Evolutionary conservation across 2,329 filamentous ascomycete genomes (phyloP).

Genomic region (Aspergillus candidus): DNA sequence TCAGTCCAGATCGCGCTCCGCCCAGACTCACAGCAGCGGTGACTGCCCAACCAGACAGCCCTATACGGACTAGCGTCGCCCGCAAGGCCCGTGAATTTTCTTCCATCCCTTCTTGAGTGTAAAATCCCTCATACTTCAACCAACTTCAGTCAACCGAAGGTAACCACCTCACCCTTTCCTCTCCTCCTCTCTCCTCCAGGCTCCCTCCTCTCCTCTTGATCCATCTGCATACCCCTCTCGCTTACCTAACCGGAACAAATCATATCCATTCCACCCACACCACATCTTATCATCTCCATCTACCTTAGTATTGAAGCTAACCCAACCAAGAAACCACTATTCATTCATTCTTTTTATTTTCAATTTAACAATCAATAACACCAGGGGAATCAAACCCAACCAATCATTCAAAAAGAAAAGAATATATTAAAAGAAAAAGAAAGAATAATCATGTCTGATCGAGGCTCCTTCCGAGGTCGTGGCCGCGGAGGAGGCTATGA

Average conservation of each 20-base stretch:
- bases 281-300: slow-evolving; percentile 5
- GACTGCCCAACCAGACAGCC: too few relatives aligned
- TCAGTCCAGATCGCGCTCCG: too few relatives aligned
- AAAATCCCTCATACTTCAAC: slow-evolving; percentile 22
- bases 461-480: slow-evolving; percentile 51
- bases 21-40: too few relatives aligned
- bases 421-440: not conserved
- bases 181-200: slow-evolving; percentile 1
- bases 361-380: slow-evolving; percentile 1
- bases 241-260: slow-evolving; percentile 8
- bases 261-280: not conserved
- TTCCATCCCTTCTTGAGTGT: slow-evolving; percentile 1
- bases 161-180: slow-evolving; percentile 2
- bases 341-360: not conserved
- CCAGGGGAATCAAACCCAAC: not conserved
- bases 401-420: slow-evolving; percentile 1
- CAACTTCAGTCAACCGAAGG: slow-evolving; percentile 1
- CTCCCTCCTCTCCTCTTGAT: not conserved
- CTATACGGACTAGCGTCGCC: too few relatives aligned
- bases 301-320: slow-evolving; percentile 1
- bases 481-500: slow-evolving; percentile 34
- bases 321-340: not conserved
- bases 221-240: slow-evolving; percentile 5
- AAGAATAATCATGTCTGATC: slow-evolving; percentile 34
- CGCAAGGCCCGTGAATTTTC: too few relatives aligned